These are phyloP conservation scores for Heritiera littoralis DNA, from an alignment of 345 rosid species.

Conservation along the genomic window DNA sequence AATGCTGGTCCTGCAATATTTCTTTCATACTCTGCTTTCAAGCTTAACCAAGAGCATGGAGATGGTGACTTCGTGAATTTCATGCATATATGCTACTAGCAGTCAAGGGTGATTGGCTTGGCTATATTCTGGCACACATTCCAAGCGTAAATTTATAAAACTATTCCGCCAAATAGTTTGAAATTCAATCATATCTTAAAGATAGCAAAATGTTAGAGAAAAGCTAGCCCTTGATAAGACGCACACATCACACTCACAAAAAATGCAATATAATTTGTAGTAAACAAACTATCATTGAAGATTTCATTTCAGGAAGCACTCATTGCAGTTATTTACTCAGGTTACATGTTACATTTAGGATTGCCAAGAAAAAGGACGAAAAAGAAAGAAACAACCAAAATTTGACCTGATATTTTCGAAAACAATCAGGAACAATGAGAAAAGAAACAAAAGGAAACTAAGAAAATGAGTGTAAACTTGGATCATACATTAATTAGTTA, in stretches of 20 bases:
- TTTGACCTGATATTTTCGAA: background rate
- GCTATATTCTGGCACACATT: background rate
- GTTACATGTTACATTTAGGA: background rate
- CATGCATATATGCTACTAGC: background rate
- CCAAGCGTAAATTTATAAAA: background rate
- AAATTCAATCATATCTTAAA: too few relatives aligned
- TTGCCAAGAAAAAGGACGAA: background rate
- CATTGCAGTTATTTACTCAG: background rate
- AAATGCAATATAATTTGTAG: background rate
- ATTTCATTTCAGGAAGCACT: background rate
- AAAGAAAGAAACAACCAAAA: conserved; percentile 10
- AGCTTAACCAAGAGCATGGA: background rate
- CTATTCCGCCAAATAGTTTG: too few relatives aligned
- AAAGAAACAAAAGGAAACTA: background rate
- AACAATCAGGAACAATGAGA: conserved; percentile 8
- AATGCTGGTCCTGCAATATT: background rate
- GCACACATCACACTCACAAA: background rate
- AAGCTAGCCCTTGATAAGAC: background rate
- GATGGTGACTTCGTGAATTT: background rate
- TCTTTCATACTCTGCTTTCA: background rate
- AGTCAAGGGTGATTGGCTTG: background rate
- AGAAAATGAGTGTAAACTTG: background rate
- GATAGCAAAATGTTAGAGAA: too few relatives aligned
- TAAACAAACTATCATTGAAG: background rate
- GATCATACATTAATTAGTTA: conserved; percentile 1